Conservation (phyloP, 1,284 basidiomycete species). For the Heimioporus punctisporus region DNA sequence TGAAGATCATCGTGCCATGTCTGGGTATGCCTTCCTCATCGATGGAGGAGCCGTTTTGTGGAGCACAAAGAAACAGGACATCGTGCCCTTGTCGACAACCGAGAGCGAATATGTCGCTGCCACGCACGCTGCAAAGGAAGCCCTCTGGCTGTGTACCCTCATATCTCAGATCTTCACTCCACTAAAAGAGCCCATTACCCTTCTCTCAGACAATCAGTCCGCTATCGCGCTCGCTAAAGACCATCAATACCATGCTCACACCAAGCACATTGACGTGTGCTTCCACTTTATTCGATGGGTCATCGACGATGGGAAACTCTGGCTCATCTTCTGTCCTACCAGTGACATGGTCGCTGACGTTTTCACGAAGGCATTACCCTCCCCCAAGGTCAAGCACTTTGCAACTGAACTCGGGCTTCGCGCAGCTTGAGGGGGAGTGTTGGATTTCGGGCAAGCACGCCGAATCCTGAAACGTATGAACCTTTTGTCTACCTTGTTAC, state of each 20-base stretch:
- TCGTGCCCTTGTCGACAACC: constrained; percentile 23
- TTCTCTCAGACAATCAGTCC: too few species aligned
- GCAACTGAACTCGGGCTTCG: too few species aligned
- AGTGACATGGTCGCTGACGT: neutral
- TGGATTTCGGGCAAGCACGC: too few species aligned
- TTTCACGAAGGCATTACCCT: too few species aligned
- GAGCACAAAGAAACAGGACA: constrained; percentile 34
- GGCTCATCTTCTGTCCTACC: neutral
- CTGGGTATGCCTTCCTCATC: constrained; percentile 37
- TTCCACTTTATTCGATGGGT: neutral
- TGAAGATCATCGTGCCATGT: constrained; percentile 26
- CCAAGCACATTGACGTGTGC: constrained; percentile 38
- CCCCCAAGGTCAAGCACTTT: too few species aligned
- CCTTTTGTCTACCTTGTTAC: too few species aligned
- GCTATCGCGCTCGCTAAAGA: too few species aligned
- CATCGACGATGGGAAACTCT: neutral
- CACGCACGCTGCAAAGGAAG: constrained; percentile 19
- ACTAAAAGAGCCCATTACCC: constrained; percentile 14
- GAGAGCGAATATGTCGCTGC: constrained; percentile 35
- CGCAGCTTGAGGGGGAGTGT: too few species aligned
- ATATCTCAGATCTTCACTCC: constrained; percentile 13
- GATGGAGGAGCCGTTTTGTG: constrained; percentile 38
- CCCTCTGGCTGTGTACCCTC: too few species aligned
- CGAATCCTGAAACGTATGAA: too few species aligned
- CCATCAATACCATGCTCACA: constrained; percentile 18